Evolutionary conservation across 495 filamentous ascomycete species (phyloP).

Genomic region (Penicillium flavigenum): DNA sequence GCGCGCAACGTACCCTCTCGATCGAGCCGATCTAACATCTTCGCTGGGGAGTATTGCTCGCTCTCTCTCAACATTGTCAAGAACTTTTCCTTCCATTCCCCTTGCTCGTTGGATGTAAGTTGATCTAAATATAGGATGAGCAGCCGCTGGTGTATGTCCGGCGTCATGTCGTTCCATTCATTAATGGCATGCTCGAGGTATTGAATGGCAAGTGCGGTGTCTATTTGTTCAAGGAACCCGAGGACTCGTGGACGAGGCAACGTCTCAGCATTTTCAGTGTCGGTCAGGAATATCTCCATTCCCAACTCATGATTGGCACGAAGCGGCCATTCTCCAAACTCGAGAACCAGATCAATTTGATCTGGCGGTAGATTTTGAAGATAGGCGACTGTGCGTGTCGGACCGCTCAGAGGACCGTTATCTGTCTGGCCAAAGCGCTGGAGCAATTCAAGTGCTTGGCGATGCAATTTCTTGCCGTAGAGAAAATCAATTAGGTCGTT

Average conservation of each 20-base stretch:
- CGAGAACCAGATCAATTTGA: slow-evolving; percentile 85
- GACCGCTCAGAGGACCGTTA: slow-evolving; percentile 55
- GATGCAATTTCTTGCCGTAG: slow-evolving; percentile 90
- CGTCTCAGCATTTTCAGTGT: slow-evolving; percentile 93
- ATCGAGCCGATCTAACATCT: slow-evolving; percentile 71
- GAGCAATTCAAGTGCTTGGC: slow-evolving; percentile 80
- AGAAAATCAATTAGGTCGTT: slow-evolving; percentile 96
- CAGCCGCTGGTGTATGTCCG: slow-evolving; percentile 83
- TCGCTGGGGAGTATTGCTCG: slow-evolving; percentile 73
- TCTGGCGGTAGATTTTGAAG: slow-evolving; percentile 83
- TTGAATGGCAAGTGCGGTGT: slow-evolving; percentile 66
- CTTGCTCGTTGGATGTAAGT: slow-evolving; percentile 50
- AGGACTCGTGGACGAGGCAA: slow-evolving; percentile 75
- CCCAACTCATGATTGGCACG: slow-evolving; percentile 68
- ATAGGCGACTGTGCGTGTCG: slow-evolving; percentile 83
- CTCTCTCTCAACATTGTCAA: slow-evolving; percentile 74
- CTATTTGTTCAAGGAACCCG: slow-evolving; percentile 66
- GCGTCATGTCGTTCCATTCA: slow-evolving; percentile 80
- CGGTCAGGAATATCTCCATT: slow-evolving; percentile 93
- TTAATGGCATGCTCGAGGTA: slow-evolving; percentile 92
- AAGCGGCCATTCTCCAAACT: slow-evolving; percentile 88
- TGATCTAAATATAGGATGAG: slow-evolving; percentile 70
- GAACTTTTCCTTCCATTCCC: slow-evolving; percentile 60
- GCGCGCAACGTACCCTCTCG: slow-evolving; percentile 62
- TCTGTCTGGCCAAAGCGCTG: slow-evolving; percentile 77